Evolutionary conservation across 2,329 filamentous ascomycete genomes (phyloP).

Genomic region (Aspergillus vadensis): DNA sequence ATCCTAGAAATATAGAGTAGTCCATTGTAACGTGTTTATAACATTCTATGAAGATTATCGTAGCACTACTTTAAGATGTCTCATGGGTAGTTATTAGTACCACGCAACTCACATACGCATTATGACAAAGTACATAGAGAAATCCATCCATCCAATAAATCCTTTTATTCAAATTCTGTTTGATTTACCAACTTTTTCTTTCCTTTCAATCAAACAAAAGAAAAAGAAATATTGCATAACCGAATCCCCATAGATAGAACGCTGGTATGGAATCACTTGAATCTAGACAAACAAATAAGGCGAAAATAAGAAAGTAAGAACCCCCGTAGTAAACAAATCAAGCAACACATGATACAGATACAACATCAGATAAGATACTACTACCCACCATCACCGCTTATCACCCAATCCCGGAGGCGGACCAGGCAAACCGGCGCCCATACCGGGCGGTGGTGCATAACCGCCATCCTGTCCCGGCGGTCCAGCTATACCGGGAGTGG

Average conservation of each 20-base stretch:
- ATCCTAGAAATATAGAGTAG: constrained; percentile 1
- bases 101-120: neutral
- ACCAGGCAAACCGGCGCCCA: constrained; percentile 22
- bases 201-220: neutral
- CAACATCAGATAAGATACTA: neutral
- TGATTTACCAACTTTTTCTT: constrained; percentile 1
- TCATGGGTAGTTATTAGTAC: neutral
- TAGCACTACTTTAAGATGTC: neutral
- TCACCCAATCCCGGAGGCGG: constrained; percentile 35
- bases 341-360: constrained; percentile 4
- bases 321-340: neutral
- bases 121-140: neutral
- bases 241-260: neutral
- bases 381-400: constrained; percentile 21
- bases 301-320: constrained; percentile 5
- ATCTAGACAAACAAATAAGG: constrained; percentile 21
- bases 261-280: neutral
- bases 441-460: constrained; percentile 33
- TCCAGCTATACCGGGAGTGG: constrained; percentile 30
- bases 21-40: neutral
- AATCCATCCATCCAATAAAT: neutral
- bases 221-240: neutral
- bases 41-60: neutral
- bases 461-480: constrained; percentile 33
- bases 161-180: neutral